Evolutionary conservation across 129 eudicot genomes (phyloP).

Genomic region (Ambrosia artemisiifolia): DNA sequence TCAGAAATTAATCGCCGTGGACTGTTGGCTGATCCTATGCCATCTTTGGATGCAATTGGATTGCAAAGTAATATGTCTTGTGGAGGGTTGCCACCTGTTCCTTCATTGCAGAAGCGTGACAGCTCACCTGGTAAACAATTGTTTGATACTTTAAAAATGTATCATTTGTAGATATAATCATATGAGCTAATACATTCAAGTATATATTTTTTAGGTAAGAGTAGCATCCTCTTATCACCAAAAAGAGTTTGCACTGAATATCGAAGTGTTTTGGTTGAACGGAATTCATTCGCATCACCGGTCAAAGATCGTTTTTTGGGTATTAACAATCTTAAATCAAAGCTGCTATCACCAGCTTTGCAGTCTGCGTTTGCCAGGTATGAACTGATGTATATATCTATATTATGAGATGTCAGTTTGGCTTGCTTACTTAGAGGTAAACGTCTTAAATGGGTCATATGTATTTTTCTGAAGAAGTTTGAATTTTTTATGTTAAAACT

Average conservation of each 20-base stretch:
- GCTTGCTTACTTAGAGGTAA: background rate
- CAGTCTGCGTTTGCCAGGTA: constrained; percentile 98
- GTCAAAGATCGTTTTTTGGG: constrained; percentile 84
- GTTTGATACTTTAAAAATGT: background rate
- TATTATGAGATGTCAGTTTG: background rate
- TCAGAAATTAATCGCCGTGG: constrained; percentile 78
- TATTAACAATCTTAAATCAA: constrained; percentile 66
- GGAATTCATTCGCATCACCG: constrained; percentile 91
- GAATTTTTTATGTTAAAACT: background rate
- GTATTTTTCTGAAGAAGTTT: background rate
- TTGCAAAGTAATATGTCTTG: constrained; percentile 57
- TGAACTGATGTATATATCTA: constrained; percentile 6
- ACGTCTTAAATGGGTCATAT: background rate
- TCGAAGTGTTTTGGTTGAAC: constrained; percentile 85
- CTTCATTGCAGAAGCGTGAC: constrained; percentile 63
- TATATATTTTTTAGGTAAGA: constrained; percentile 46
- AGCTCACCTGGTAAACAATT: constrained; percentile 47
- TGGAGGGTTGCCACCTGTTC: constrained; percentile 59
- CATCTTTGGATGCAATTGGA: constrained; percentile 87
- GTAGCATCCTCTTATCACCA: constrained; percentile 77
- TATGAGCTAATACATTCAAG: constrained; percentile 10
- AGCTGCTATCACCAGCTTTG: constrained; percentile 71
- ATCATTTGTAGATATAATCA: background rate
- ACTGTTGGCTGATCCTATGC: constrained; percentile 96
- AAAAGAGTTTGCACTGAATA: constrained; percentile 79